phyloP scores from a whole-genome alignment of 2,329 filamentous ascomycete species.

The Phialophora macrospora region DNA sequence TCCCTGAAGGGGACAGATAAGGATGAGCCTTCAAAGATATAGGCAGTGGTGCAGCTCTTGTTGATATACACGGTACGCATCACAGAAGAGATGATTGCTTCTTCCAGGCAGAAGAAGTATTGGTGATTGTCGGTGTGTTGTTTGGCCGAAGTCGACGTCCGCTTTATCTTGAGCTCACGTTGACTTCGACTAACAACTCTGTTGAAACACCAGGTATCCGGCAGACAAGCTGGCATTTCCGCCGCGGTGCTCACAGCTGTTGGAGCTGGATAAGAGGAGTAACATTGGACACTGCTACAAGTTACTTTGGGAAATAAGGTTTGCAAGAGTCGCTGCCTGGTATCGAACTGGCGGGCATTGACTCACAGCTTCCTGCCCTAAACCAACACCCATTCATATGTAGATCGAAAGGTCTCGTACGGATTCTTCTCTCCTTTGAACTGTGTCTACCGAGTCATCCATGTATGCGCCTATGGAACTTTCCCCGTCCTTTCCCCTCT shows the following conservation, averaged over 20 bases:
- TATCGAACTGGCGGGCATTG: not conserved
- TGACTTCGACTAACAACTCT: not conserved
- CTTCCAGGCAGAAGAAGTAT: not conserved
- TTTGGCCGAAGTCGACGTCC: not conserved
- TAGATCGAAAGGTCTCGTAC: not conserved
- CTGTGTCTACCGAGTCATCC: not conserved
- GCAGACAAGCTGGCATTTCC: not conserved
- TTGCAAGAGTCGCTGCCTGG: not conserved
- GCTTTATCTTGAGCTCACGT: not conserved
- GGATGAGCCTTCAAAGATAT: constrained; percentile 19
- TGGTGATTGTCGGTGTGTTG: not conserved
- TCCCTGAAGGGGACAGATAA: constrained; percentile 30
- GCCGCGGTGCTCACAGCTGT: not conserved
- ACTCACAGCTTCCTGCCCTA: not conserved
- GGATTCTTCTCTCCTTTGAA: not conserved
- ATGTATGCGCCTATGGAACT: not conserved
- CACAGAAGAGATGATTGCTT: not conserved
- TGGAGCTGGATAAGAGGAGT: not conserved
- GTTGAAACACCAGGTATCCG: not conserved
- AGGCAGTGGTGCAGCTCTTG: not conserved
- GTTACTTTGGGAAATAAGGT: not conserved
- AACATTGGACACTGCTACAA: not conserved
- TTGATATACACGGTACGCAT: not conserved
- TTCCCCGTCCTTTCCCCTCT: not conserved
- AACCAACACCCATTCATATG: not conserved